Evolutionary conservation across 2,329 filamentous ascomycete species (phyloP), one percentile per base, ranked within the genome.

Genomic region (Meredithiella fracta): DNA sequence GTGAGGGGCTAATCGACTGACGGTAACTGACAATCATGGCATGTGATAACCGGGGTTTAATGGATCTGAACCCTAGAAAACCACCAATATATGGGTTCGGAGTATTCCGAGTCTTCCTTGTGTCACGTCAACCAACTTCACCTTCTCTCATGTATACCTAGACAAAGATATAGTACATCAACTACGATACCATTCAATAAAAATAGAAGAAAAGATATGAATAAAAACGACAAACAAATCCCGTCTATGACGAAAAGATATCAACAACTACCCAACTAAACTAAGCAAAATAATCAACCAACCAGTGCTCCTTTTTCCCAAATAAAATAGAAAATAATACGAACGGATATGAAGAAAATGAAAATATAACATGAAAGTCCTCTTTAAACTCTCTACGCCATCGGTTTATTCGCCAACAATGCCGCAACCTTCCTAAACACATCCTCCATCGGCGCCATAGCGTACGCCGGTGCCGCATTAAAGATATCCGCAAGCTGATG

Each of bases 381-480:
- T 5, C 42, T 47, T 47, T n/a, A n/a, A n/a, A n/a, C n/a, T n/a
- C 22, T 47, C 26, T 50, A 52, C 11, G 53, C 31, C 4, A 20
- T 22, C 17, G 58, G 58, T 26, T 59, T 59, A 22, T 55, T 60
- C 9, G 60, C 60, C 7, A 61, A 40, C 60, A 86, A 64, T 3
- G 72, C 77, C 11, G 83, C 77, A 40, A 91, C 81, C 66, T 81
- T 79, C 66, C 83, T 80, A 64, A 90, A 89, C 70, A 87, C 76
- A 60, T 88, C 85, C 66, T 84, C 80, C 22, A 90, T 77, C 9
- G 83, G 79, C 22, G 83, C 81, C 63, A 84, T 75, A 0, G 83
- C 81, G 64, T 84, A 85, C 2, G 81, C 77, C 1, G 82, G 80
- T 1, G 79, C 79, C 14, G 75, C 73, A 60, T 88, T 82, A 60